phyloP scores from a whole-genome alignment of 2,329 filamentous ascomycete species.

The Orbilia quercus region DNA sequence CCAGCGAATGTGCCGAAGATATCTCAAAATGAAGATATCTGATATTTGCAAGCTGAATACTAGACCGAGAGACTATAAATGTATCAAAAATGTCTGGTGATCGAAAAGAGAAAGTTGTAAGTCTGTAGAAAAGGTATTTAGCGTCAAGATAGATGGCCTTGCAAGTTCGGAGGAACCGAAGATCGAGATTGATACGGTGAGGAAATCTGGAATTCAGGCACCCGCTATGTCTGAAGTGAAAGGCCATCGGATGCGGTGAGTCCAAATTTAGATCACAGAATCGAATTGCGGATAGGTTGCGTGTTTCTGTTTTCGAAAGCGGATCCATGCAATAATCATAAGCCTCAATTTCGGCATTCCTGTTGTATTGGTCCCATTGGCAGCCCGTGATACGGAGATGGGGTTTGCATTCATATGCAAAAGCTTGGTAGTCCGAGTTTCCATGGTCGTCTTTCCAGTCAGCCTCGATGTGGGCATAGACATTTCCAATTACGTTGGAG shows the following conservation, averaged over 20 bases:
- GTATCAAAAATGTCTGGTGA: constrained; percentile 22
- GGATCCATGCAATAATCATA: constrained; percentile 28
- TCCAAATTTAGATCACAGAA: background rate
- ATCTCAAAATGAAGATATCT: constrained; percentile 25
- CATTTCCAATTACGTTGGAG: constrained; percentile 3
- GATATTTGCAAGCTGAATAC: constrained; percentile 9
- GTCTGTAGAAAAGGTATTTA: background rate
- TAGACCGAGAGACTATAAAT: background rate
- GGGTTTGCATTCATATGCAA: constrained; percentile 2
- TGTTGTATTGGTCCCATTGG: background rate
- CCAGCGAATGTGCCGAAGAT: background rate
- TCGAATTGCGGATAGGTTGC: background rate
- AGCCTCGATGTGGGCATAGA: constrained; percentile 20
- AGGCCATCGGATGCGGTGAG: constrained; percentile 10
- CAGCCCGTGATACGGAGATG: constrained; percentile 7
- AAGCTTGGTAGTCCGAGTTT: background rate
- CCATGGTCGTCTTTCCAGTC: constrained; percentile 15
- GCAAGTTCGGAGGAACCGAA: constrained; percentile 24
- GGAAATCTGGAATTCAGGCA: background rate
- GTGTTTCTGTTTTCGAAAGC: background rate
- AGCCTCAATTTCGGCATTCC: constrained; percentile 9
- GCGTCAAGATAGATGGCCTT: constrained; percentile 18
- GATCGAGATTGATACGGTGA: background rate
- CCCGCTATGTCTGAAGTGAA: background rate
- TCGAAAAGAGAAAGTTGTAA: constrained; percentile 14